These are phyloP conservation scores for Yarrowia sp. DNA, from an alignment of 805 yeast species.

Conservation along the genomic window DNA sequence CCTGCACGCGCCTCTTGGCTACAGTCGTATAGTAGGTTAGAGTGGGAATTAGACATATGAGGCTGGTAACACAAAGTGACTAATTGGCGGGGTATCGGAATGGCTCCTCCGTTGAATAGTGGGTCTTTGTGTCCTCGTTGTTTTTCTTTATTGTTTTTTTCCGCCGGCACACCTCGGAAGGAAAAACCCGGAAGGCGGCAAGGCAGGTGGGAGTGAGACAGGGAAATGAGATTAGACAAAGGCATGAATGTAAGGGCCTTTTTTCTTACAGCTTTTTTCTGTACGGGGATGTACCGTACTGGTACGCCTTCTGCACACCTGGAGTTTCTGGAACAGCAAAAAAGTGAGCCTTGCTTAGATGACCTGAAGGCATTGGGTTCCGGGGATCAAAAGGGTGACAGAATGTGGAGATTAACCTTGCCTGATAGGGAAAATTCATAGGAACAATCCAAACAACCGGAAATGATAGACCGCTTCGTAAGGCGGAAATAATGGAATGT, in stretches of 20 bases:
- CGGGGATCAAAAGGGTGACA: neutral
- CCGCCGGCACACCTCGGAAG: neutral
- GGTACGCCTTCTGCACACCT: too few species aligned
- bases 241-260: too few species aligned
- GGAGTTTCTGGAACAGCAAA: too few species aligned
- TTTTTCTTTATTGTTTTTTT: too few species aligned
- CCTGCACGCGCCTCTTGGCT: neutral
- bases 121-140: neutral
- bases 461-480: neutral
- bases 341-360: too few species aligned
- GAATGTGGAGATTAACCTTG: neutral
- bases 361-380: too few species aligned
- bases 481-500: neutral
- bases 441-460: neutral
- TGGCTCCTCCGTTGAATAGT: neutral
- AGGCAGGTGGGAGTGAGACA: too few species aligned
- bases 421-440: neutral
- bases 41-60: neutral
- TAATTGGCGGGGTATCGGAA: neutral
- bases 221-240: too few species aligned
- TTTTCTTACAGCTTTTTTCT: too few species aligned
- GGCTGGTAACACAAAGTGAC: neutral
- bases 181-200: neutral
- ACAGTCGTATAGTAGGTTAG: constrained; percentile 3
- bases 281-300: too few species aligned